Conservation (phyloP, 805 yeast species). For the Schwanniomyces vanrijiae region DNA sequence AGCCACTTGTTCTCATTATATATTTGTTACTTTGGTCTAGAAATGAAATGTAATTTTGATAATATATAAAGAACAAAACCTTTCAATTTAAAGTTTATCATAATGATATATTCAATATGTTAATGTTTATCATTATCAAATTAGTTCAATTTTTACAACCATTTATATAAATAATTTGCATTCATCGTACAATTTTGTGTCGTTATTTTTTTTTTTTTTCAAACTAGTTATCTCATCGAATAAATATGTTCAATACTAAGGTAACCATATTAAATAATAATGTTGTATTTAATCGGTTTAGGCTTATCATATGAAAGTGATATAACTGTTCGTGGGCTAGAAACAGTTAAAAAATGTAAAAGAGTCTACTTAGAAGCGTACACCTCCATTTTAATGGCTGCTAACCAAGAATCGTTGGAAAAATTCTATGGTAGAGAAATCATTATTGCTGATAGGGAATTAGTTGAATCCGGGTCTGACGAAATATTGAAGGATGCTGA, state of each 20-base stretch:
- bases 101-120: no score
- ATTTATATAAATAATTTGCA: not conserved
- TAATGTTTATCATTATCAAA: no score
- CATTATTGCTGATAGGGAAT: conserved; percentile 88
- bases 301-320: conserved; percentile 89
- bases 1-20: no score
- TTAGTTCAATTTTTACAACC: no score
- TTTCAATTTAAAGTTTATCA: no score
- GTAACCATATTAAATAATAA: conserved; percentile 20
- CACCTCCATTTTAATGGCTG: conserved; percentile 94
- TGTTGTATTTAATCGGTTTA: conserved; percentile 89
- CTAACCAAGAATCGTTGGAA: conserved; percentile 72
- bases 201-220: not conserved
- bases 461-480: conserved; percentile 89
- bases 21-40: no score
- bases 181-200: not conserved
- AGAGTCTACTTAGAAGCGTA: conserved; percentile 95
- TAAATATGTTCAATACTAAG: no score
- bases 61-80: no score
- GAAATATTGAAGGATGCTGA: conserved; percentile 75
- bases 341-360: conserved; percentile 77
- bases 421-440: conserved; percentile 83
- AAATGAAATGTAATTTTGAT: no score
- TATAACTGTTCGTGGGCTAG: conserved; percentile 92
- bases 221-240: not conserved